Evolutionary conservation across 2,329 filamentous ascomycete genomes (phyloP).

Genomic region (Stemphylium lycopersici): DNA sequence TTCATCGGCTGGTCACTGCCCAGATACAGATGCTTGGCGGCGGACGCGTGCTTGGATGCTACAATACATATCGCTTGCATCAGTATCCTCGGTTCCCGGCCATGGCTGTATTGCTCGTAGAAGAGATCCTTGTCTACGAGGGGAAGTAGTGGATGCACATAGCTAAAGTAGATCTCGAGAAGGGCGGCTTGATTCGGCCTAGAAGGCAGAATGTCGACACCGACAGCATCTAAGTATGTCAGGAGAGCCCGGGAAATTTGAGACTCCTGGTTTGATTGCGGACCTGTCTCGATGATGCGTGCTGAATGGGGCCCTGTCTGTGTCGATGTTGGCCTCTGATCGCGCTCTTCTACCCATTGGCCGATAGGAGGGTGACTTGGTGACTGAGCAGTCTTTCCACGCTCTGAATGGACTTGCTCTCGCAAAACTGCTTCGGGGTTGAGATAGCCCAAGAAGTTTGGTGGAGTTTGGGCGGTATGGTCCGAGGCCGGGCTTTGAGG

Average conservation of each 20-base stretch:
- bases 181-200: slow-evolving; percentile 47
- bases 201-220: slow-evolving; percentile 44
- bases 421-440: slow-evolving; percentile 56
- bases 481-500: slow-evolving; percentile 40
- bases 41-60: slow-evolving; percentile 55
- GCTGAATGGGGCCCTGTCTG: slow-evolving; percentile 32
- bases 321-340: slow-evolving; percentile 28
- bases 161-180: slow-evolving; percentile 54
- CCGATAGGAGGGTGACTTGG: slow-evolving; percentile 40
- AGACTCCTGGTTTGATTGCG: slow-evolving; percentile 38
- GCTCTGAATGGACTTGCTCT: slow-evolving; percentile 48
- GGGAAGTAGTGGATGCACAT: slow-evolving; percentile 55
- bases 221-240: slow-evolving; percentile 47
- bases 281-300: slow-evolving; percentile 39
- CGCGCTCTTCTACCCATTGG: slow-evolving; percentile 46
- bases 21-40: slow-evolving; percentile 50
- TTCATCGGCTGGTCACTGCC: slow-evolving; percentile 41
- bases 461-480: slow-evolving; percentile 42
- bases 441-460: slow-evolving; percentile 55
- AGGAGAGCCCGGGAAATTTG: slow-evolving; percentile 43
- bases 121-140: slow-evolving; percentile 54
- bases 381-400: slow-evolving; percentile 38
- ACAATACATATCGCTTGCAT: slow-evolving; percentile 56
- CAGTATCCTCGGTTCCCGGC: slow-evolving; percentile 48
- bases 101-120: slow-evolving; percentile 44